These are phyloP conservation scores for Pythium guiyangense DNA, from an alignment of 352 stramenopile genomes.

Conservation along the genomic window DNA sequence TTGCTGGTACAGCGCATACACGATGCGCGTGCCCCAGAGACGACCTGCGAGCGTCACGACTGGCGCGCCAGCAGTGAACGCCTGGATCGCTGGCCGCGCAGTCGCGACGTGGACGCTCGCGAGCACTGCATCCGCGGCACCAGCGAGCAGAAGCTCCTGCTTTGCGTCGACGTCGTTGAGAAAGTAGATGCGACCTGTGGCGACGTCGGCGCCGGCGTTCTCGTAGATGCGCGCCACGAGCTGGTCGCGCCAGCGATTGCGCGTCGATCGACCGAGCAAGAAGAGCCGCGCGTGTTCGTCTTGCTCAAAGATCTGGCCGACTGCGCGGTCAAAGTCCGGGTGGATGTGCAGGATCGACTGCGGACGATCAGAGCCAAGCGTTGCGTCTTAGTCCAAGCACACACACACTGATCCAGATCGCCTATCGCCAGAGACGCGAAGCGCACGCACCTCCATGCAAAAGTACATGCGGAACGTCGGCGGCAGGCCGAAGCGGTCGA, in stretches of 20 bases:
- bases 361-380: not conserved
- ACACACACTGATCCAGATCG: not conserved
- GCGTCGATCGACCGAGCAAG: conserved; percentile 44
- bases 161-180: conserved; percentile 54
- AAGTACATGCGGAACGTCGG: conserved; percentile 60
- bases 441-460: conserved; percentile 44
- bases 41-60: conserved; percentile 58
- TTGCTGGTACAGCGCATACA: conserved; percentile 59
- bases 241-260: conserved; percentile 46
- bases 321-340: conserved; percentile 56
- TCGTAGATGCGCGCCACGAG: conserved; percentile 40
- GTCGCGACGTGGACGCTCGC: conserved; percentile 52
- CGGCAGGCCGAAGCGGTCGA: conserved; percentile 53
- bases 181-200: conserved; percentile 39
- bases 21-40: conserved; percentile 59
- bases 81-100: conserved; percentile 44
- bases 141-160: conserved; percentile 45
- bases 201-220: conserved; percentile 15
- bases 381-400: not conserved
- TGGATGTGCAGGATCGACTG: conserved; percentile 75
- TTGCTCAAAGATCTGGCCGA: conserved; percentile 36
- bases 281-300: conserved; percentile 60
- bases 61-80: conserved; percentile 51
- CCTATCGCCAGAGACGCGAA: not conserved
- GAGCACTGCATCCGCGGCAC: conserved; percentile 53